Evolutionary conservation across 441 rosid genomes (phyloP).

Genomic region (Croton setiger): DNA sequence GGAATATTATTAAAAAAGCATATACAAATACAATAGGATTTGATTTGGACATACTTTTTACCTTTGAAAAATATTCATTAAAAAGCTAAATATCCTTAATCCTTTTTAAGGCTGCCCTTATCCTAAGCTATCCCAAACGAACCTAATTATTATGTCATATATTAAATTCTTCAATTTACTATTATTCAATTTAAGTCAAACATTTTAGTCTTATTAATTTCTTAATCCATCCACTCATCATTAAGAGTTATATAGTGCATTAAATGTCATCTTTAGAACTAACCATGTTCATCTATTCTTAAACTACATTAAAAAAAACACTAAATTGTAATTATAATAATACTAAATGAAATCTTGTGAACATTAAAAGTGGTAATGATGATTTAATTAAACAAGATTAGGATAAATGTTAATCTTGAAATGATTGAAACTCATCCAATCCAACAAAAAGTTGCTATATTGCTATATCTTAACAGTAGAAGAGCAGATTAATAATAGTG

Average conservation of each 20-base stretch:
- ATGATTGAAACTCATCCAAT: background rate
- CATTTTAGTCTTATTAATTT: too few relatives aligned
- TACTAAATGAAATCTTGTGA: background rate
- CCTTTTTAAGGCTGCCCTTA: conserved; percentile 25
- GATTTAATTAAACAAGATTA: conserved; percentile 3
- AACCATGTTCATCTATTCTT: background rate
- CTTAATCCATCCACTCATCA: too few relatives aligned
- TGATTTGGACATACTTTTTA: too few relatives aligned
- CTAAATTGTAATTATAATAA: background rate
- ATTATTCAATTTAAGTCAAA: background rate
- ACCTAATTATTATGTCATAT: conserved; percentile 20
- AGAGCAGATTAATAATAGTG: too few relatives aligned
- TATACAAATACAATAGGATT: background rate
- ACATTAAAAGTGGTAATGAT: background rate
- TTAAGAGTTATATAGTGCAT: background rate
- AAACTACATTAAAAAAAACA: background rate
- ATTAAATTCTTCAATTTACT: conserved; percentile 1
- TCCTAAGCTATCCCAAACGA: conserved; percentile 38
- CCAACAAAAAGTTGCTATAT: too few relatives aligned
- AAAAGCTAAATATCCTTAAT: background rate
- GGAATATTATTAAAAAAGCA: conserved; percentile 4
- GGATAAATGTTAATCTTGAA: background rate
- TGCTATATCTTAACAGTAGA: too few relatives aligned
- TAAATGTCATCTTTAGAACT: background rate
- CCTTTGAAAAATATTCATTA: background rate